These are phyloP conservation scores for Tylopilus cervinicoccineus DNA, from an alignment of 768 basidiomycete genomes.

Conservation along the genomic window DNA sequence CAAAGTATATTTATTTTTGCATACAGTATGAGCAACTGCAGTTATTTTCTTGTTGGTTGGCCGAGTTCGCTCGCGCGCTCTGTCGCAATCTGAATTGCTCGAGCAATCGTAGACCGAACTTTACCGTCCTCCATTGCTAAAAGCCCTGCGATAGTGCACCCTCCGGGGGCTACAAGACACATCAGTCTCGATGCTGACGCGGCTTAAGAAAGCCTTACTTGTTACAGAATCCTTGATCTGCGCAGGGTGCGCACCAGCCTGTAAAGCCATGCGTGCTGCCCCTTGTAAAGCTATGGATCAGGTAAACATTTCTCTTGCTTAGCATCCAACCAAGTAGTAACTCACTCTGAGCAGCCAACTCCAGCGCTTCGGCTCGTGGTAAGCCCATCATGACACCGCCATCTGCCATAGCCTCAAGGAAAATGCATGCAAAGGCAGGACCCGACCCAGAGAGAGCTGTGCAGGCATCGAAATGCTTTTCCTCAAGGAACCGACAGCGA, in stretches of 20 bases:
- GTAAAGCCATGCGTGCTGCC: constrained; percentile 91
- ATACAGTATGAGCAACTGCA: not conserved
- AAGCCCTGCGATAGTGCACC: constrained; percentile 97
- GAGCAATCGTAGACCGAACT: constrained; percentile 90
- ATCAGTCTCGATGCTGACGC: not conserved
- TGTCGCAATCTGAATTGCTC: constrained; percentile 92
- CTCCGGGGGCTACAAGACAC: constrained; percentile 77
- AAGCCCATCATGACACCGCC: constrained; percentile 99
- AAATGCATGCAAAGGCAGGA: constrained; percentile 94
- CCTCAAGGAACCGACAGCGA: constrained; percentile 91
- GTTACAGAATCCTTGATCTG: constrained; percentile 97
- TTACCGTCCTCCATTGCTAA: constrained; percentile 91
- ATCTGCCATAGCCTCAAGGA: constrained; percentile 98
- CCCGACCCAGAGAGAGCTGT: constrained; percentile 96
- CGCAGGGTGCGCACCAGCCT: constrained; percentile 87
- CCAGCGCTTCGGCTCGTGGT: constrained; percentile 88
- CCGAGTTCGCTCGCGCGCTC: constrained; percentile 85
- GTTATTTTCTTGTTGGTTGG: constrained; percentile 55
- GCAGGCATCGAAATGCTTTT: constrained; percentile 98
- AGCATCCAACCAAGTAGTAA: constrained; percentile 1
- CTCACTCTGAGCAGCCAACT: constrained; percentile 93
- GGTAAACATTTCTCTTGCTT: not conserved
- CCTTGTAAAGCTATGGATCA: constrained; percentile 78
- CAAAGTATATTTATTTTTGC: not conserved
- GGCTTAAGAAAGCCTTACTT: constrained; percentile 49